A percentile compares a stretch with the other conserved stretches of the same genome.
Conservation (phyloP, 2,329 filamentous ascomycete species). For the Paecilomyces dactylethromorphus region DNA sequence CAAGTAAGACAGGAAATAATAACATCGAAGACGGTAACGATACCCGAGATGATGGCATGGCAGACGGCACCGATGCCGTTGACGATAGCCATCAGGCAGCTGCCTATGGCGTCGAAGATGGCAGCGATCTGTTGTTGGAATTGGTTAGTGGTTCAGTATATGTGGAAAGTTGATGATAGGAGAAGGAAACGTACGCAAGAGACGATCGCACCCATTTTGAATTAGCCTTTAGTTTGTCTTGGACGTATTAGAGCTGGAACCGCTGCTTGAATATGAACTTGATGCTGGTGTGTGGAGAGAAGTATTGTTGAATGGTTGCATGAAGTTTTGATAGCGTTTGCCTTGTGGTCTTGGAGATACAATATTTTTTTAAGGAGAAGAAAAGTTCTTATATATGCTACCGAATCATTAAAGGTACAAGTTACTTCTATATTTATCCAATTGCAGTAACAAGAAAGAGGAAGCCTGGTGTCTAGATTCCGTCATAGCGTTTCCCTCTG, state of each 20-base stretch:
- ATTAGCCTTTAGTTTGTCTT: conserved; percentile 4
- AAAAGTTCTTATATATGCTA: neutral
- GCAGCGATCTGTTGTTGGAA: conserved; percentile 46
- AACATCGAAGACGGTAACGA: conserved; percentile 60
- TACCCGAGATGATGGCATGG: conserved; percentile 60
- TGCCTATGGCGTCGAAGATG: conserved; percentile 58
- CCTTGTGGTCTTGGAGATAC: neutral
- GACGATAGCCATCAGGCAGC: conserved; percentile 61
- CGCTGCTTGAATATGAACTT: neutral
- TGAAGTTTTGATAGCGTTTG: neutral
- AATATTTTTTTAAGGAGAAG: neutral
- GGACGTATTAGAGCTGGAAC: neutral
- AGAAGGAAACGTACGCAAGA: conserved; percentile 64
- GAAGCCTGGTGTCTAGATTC: conserved; percentile 5
- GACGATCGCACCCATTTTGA: conserved; percentile 73
- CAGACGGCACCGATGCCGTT: conserved; percentile 60
- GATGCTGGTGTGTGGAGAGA: neutral
- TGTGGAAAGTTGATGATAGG: neutral
- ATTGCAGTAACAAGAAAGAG: conserved; percentile 1
- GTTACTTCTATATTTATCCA: neutral
- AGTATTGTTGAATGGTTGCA: neutral
- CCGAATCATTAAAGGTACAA: neutral
- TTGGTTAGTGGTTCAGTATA: conserved; percentile 13
- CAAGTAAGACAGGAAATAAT: conserved; percentile 59
- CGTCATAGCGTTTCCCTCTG: neutral